Evolutionary conservation across 768 basidiomycete species (phyloP), one percentile per base, ranked within the genome.

Genomic region (Amanita subjunquillea): DNA sequence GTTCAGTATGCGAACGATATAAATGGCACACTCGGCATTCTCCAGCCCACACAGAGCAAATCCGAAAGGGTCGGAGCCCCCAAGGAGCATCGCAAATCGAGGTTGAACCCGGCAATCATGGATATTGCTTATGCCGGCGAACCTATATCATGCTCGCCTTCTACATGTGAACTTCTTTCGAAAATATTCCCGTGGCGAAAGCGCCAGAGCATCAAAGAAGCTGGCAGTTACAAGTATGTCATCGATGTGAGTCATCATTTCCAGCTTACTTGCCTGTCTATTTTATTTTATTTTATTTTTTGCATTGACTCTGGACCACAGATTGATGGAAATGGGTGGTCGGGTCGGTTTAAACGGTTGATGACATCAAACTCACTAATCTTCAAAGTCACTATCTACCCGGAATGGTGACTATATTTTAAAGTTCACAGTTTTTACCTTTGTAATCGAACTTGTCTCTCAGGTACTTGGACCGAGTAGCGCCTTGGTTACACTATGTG

Each of bases 401-500:
- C 83, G 0, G 86, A 87, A 65, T 87, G 86, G 86, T 81, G 60
- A 10, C 67, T 56, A 27, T 3, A 29, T 29, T 29, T 34, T 34
- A 30, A 9, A 45, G 4, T 50, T 42, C 25, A 15, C 37, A 23
- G 7, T 48, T 13, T 56, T 7, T 17, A 17, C 32, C 6, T 7
- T 23, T 29, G 7, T 53, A 20, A 22, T 22, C 20, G 7, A 9
- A 6, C 12, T 36, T 22, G 22, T 32, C 30, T 32, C 30, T 43
- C 56, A 80, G 79, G 80, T 83, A 68, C 55, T 68, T 65, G 12
- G 77, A 81, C 52, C 74, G 80, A 9, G 68, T 82, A 42, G 73
- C 69, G 29, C 82, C 85, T 0, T 87, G 85, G 84, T 70, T 86
- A 8, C 86, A 87, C 63, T 89, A 87, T 60, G 73, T 88, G 0